A percentile compares a stretch with the other conserved stretches of the same genome.
These are phyloP conservation scores for Mycena pura DNA, from an alignment of 768 basidiomycete genomes.

Conservation along the genomic window DNA sequence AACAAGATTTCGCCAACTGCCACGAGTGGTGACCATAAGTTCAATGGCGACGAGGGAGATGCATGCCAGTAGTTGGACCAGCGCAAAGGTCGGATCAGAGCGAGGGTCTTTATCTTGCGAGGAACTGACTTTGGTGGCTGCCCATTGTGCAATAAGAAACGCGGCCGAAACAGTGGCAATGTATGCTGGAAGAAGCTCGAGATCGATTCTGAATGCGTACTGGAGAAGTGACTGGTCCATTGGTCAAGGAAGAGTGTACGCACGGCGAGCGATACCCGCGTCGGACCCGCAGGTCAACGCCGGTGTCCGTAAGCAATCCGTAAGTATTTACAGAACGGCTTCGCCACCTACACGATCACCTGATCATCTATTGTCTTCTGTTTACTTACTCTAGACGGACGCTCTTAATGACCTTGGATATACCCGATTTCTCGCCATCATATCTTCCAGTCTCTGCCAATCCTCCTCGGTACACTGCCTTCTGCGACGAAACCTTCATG, in stretches of 20 bases:
- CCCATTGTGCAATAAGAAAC: conserved; percentile 4
- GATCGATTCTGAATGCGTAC: too few species aligned
- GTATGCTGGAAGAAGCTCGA: conserved; percentile 9
- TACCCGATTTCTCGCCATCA: conserved; percentile 92
- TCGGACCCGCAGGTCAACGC: too few species aligned
- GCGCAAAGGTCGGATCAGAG: background rate
- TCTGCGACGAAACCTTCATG: conserved; percentile 88
- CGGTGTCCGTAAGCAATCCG: too few species aligned
- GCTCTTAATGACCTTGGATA: conserved; percentile 89
- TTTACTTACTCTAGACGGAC: conserved; percentile 72
- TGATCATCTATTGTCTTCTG: too few species aligned
- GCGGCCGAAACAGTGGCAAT: background rate
- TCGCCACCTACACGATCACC: too few species aligned
- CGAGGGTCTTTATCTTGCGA: background rate
- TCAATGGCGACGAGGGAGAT: background rate
- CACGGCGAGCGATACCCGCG: too few species aligned
- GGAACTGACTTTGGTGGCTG: background rate
- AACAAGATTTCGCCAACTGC: conserved; percentile 2
- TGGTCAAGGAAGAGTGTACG: too few species aligned
- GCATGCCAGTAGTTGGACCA: conserved; percentile 1
- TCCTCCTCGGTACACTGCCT: conserved; percentile 93
- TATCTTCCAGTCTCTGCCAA: conserved; percentile 75
- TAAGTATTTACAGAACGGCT: too few species aligned
- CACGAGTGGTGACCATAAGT: background rate
- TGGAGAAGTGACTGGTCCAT: too few species aligned